These are phyloP conservation scores for Dryadomyces quercivorus DNA, from an alignment of 2,329 filamentous ascomycete genomes.

Conservation along the genomic window DNA sequence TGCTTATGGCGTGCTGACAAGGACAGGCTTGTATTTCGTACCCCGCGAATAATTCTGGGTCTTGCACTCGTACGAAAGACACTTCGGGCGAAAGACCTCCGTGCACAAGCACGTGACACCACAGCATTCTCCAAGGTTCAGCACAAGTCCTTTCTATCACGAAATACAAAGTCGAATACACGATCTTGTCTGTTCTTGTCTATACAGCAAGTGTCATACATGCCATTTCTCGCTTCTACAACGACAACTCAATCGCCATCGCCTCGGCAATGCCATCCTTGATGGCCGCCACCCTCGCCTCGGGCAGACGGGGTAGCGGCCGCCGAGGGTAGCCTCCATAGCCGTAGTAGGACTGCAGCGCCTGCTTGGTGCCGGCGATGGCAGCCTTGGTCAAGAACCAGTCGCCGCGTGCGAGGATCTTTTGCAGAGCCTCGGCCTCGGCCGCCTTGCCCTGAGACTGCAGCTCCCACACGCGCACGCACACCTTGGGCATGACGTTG, in stretches of 20 bases:
- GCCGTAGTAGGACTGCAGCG: conserved; percentile 67
- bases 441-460: conserved; percentile 61
- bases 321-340: conserved; percentile 68
- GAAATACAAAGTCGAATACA: no score
- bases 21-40: no score
- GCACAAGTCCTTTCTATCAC: no score
- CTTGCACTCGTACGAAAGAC: no score
- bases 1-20: no score
- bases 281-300: conserved; percentile 40
- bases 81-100: no score
- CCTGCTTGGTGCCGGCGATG: conserved; percentile 77
- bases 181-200: no score
- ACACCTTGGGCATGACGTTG: conserved; percentile 75
- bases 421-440: conserved; percentile 65
- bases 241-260: conserved; percentile 50
- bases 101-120: no score
- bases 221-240: conserved; percentile 27
- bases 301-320: conserved; percentile 55
- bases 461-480: conserved; percentile 66
- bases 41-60: no score
- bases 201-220: no score
- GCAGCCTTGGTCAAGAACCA: conserved; percentile 75
- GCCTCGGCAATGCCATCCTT: conserved; percentile 47
- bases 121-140: no score
- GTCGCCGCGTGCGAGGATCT: conserved; percentile 64